phyloP scores from a whole-genome alignment of 2,329 filamentous ascomycete species.

The Phialophora expanda region DNA sequence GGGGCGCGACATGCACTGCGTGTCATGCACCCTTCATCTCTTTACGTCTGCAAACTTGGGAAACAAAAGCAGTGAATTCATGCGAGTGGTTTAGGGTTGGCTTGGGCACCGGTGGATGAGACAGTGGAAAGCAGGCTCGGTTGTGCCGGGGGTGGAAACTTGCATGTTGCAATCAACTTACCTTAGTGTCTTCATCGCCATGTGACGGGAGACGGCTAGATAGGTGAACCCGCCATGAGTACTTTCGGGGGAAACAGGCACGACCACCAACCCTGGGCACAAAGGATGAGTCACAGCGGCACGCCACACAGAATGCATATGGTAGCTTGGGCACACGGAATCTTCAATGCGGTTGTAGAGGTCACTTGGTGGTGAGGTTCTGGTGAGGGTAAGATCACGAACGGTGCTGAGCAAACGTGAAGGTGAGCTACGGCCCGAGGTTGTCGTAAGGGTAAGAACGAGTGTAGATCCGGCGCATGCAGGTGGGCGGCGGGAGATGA shows the following conservation, averaged over 20 bases:
- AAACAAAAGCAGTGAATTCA: constrained; percentile 21
- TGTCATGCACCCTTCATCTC: not conserved
- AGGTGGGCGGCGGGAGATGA: not conserved
- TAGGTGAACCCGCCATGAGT: constrained; percentile 11
- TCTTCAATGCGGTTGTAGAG: constrained; percentile 15
- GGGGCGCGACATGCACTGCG: not conserved
- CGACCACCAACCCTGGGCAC: constrained; percentile 14
- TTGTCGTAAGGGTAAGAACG: not conserved
- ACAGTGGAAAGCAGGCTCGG: constrained; percentile 5
- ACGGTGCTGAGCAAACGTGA: not conserved
- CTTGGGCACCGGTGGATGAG: not conserved
- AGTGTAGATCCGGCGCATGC: not conserved
- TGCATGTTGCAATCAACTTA: constrained; percentile 16
- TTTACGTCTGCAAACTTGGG: not conserved
- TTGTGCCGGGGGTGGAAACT: constrained; percentile 2
- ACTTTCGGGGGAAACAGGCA: not conserved
- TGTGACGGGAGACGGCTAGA: constrained; percentile 7
- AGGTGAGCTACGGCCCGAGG: not conserved
- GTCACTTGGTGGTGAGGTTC: constrained; percentile 13
- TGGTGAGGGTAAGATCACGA: constrained; percentile 3
- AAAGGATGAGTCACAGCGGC: constrained; percentile 7
- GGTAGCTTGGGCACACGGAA: constrained; percentile 21
- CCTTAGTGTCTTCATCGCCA: not conserved
- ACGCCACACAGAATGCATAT: constrained; percentile 23
- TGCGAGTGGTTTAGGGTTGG: constrained; percentile 7